phyloP scores from a whole-genome alignment of 768 basidiomycete genomes.

The Phaeotremella fagi region DNA sequence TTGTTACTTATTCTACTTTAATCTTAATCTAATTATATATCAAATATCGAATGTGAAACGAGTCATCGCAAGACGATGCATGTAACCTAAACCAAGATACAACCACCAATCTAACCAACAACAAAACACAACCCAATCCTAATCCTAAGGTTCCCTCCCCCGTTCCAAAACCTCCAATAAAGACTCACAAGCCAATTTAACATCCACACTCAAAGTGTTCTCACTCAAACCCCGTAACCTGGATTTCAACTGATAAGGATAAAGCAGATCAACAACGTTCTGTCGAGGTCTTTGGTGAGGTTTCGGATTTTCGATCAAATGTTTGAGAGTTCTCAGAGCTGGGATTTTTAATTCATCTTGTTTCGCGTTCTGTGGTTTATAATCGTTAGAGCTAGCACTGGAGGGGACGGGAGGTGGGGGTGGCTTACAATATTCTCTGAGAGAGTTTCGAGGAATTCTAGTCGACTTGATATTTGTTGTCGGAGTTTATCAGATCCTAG shows the following conservation, averaged over 20 bases:
- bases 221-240: slow-evolving; percentile 23
- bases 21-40: too few species aligned
- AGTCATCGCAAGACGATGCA: not conserved
- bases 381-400: not conserved
- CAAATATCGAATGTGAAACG: not conserved
- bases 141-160: slow-evolving; percentile 12
- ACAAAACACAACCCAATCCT: slow-evolving; percentile 1
- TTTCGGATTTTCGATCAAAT: slow-evolving; percentile 31
- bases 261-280: slow-evolving; percentile 30
- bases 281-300: slow-evolving; percentile 27
- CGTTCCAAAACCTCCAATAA: slow-evolving; percentile 31
- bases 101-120: not conserved
- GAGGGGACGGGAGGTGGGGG: not conserved
- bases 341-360: slow-evolving; percentile 26
- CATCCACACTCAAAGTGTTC: slow-evolving; percentile 16
- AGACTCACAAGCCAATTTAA: slow-evolving; percentile 14
- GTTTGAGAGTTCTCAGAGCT: slow-evolving; percentile 21
- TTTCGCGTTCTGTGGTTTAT: slow-evolving; percentile 22
- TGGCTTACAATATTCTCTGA: slow-evolving; percentile 31
- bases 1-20: too few species aligned
- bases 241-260: slow-evolving; percentile 33
- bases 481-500: slow-evolving; percentile 32
- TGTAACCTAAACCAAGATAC: slow-evolving; percentile 2
- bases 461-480: slow-evolving; percentile 13
- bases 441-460: slow-evolving; percentile 28